Percentiles rank a stretch among this genome's conserved stretches.
These are phyloP conservation scores for Skeletonema grethae DNA, from an alignment of 108 stramenopile species.

Conservation along the genomic window DNA sequence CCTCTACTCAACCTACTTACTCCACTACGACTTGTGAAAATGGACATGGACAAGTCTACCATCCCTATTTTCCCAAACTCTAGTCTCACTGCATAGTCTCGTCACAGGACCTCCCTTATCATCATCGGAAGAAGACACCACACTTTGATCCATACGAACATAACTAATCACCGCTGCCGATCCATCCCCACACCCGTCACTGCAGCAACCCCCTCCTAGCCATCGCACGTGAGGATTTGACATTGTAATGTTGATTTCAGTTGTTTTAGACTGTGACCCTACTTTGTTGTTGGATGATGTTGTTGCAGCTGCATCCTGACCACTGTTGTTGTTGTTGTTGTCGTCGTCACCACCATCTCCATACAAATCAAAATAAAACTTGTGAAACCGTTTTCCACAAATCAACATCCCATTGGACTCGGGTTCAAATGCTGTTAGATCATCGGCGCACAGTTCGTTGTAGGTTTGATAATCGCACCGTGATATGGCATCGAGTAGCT, in stretches of 20 bases:
- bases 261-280: background rate
- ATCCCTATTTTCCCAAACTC: constrained; percentile 38
- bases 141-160: constrained; percentile 29
- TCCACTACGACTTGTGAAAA: constrained; percentile 34
- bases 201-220: constrained; percentile 19
- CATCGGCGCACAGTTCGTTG: constrained; percentile 15
- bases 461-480: constrained; percentile 29
- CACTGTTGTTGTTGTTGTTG: background rate
- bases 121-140: background rate
- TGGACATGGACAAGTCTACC: constrained; percentile 28
- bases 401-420: constrained; percentile 37
- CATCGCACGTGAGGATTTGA: constrained; percentile 26
- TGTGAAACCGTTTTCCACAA: constrained; percentile 36
- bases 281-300: background rate
- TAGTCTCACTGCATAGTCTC: constrained; percentile 26
- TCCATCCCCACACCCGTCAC: constrained; percentile 9
- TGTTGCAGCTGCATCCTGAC: background rate
- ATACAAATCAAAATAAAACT: constrained; percentile 46
- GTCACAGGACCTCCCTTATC: constrained; percentile 14
- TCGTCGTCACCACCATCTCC: background rate
- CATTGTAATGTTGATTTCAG: constrained; percentile 37
- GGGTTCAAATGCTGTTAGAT: constrained; percentile 44
- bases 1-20: no score
- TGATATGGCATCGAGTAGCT: constrained; percentile 31
- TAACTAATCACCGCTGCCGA: constrained; percentile 37